A percentile compares a stretch with the other conserved stretches of the same genome.
phyloP scores from a whole-genome alignment of 2,329 filamentous ascomycete genomes.

The Truncatella angustata region DNA sequence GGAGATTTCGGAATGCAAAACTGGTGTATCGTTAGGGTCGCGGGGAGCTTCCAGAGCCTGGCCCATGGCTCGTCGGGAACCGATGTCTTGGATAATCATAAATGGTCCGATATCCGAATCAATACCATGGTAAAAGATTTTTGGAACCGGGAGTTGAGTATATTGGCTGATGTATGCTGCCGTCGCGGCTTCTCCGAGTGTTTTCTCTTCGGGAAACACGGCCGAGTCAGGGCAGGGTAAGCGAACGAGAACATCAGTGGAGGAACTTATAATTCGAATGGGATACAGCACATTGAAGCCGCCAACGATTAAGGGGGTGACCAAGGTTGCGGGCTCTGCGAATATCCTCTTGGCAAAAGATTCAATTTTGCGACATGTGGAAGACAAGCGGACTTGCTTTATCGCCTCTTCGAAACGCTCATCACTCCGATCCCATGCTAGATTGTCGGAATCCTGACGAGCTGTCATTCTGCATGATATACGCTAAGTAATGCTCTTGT shows the following conservation, averaged over 20 bases:
- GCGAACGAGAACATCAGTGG: slow-evolving; percentile 17
- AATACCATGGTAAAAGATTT: slow-evolving; percentile 29
- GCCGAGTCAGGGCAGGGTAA: slow-evolving; percentile 20
- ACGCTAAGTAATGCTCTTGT: too few relatives aligned
- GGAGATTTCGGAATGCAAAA: slow-evolving; percentile 32
- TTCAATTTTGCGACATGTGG: slow-evolving; percentile 19
- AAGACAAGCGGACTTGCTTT: slow-evolving; percentile 18
- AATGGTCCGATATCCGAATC: slow-evolving; percentile 34
- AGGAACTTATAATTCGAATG: slow-evolving; percentile 15
- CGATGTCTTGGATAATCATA: slow-evolving; percentile 36
- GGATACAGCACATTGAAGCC: slow-evolving; percentile 28
- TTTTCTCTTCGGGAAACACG: slow-evolving; percentile 33
- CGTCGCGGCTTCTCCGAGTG: slow-evolving; percentile 32
- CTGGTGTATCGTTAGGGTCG: slow-evolving; percentile 20
- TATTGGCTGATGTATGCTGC: slow-evolving; percentile 30
- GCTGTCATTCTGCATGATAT: slow-evolving; percentile 21
- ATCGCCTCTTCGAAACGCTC: slow-evolving; percentile 22
- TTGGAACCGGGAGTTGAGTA: slow-evolving; percentile 33
- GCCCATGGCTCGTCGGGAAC: slow-evolving; percentile 27
- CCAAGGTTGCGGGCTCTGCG: slow-evolving; percentile 15
- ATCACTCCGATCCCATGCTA: slow-evolving; percentile 29
- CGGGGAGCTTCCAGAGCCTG: slow-evolving; percentile 25
- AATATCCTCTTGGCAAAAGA: slow-evolving; percentile 16
- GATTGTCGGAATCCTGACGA: slow-evolving; percentile 26
- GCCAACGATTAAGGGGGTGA: slow-evolving; percentile 22